Evolutionary conservation across 148 eudicot species (phyloP), one percentile per base, ranked within the genome.

Genomic region (Nyssa sinensis): DNA sequence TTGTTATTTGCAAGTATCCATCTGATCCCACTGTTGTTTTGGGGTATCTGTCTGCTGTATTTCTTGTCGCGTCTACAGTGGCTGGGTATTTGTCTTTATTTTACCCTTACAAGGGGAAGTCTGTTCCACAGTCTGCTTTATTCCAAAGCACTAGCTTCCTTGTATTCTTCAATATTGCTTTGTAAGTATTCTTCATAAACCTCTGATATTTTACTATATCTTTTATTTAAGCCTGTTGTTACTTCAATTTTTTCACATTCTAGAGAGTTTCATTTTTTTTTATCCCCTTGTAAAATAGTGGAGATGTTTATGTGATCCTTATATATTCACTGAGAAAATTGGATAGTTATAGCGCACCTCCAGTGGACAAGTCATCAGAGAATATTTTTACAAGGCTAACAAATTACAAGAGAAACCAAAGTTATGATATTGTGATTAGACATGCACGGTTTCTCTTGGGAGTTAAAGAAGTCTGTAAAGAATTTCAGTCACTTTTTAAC

Each of bases 1-100:
- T 83, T 10, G 87, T 89, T 30, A 86, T 89, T 70, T 94, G 98
- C 96, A 92, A 90, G 80, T 94, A 86, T 74, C 89, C 95, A 12
- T 85, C 89, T 35, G 93, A 90, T 70, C 97, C 97, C 17, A 80
- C 86, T 9, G 92, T 90, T 39, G 82, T 41, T 66, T 81, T 94
- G 77, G 98, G 98, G 35, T 90, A 81, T 78, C 66, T 90, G 37
- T 92, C 97, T 7, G 72, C 81, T 67, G 91, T 23, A 12, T 85
- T 83, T 67, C 92, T 94, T 39, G 33, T 79, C 12, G 76, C 81
- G 49, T 83, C 88, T 24, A 74, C 89, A 17, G 71, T 78, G 63
- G 66, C 81, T 28, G 98, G 98, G 8, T 88, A 77, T 64, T 59
- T 75, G 72, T 88, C 96, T 9, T 47, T 94, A 65, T 84, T 88